These are phyloP conservation scores for Apiotrichum akiyoshidainum DNA, from an alignment of 1,284 basidiomycete genomes.

Conservation along the genomic window DNA sequence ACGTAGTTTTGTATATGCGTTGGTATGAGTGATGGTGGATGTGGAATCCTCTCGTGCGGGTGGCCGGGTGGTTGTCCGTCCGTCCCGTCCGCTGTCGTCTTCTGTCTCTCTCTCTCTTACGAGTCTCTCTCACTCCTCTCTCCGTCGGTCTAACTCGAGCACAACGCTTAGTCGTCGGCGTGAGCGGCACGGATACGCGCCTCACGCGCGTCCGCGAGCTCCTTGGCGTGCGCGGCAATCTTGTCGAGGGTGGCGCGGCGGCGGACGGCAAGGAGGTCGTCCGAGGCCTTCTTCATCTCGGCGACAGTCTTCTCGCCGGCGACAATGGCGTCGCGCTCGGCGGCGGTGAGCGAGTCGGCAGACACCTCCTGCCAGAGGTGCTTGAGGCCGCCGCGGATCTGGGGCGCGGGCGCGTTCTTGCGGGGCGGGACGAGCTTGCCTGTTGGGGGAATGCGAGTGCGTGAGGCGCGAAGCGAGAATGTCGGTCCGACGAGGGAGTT, in stretches of 20 bases:
- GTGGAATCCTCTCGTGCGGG: background rate
- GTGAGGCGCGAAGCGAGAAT: background rate
- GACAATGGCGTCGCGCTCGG: background rate
- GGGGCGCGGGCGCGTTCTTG: slow-evolving; percentile 13
- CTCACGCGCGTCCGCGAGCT: background rate
- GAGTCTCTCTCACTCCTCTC: background rate
- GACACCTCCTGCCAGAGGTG: slow-evolving; percentile 23
- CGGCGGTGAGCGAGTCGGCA: slow-evolving; percentile 3
- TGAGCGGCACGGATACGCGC: slow-evolving; percentile 4
- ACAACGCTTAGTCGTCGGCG: background rate
- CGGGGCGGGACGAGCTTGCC: slow-evolving; percentile 8
- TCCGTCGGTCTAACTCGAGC: background rate
- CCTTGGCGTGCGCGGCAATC: background rate
- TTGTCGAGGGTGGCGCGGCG: background rate
- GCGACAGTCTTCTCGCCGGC: background rate
- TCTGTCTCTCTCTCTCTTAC: background rate
- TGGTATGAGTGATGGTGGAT: background rate
- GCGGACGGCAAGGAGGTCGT: background rate
- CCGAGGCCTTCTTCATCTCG: background rate
- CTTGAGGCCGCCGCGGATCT: slow-evolving; percentile 22
- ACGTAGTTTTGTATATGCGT: slow-evolving; percentile 4
- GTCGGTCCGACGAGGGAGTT: background rate
- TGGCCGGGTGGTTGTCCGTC: background rate
- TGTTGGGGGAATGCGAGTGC: background rate
- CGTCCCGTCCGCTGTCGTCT: background rate